Conservation (phyloP, 129 eudicot genomes). For the Apium graveolens region DNA sequence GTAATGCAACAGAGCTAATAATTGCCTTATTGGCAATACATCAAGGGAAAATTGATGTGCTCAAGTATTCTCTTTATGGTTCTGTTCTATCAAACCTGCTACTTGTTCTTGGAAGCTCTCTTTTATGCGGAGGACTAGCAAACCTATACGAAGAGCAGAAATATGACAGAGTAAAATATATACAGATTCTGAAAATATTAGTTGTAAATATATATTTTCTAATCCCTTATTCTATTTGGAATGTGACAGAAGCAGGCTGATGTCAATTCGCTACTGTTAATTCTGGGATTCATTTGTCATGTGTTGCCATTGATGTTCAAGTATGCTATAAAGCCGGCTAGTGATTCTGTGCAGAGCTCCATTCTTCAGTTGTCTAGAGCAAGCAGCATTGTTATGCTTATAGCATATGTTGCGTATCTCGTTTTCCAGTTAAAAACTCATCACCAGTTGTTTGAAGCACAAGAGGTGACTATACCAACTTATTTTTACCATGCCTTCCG, state of each 20-base stretch:
- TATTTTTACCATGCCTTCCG: neutral
- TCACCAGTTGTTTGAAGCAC: conserved; percentile 54
- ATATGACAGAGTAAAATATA: conserved; percentile 54
- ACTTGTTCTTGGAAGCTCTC: conserved; percentile 83
- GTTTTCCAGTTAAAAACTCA: conserved; percentile 78
- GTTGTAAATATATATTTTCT: neutral
- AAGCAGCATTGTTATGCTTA: conserved; percentile 57
- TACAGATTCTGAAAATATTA: neutral
- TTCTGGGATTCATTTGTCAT: conserved; percentile 75
- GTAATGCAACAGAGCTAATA: conserved; percentile 92
- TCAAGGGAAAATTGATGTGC: conserved; percentile 58
- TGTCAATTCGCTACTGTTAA: conserved; percentile 49
- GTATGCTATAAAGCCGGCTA: conserved; percentile 8
- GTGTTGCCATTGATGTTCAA: conserved; percentile 55
- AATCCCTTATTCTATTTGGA: neutral
- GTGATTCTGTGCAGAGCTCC: neutral
- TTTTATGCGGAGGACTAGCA: conserved; percentile 75
- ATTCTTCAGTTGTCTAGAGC: conserved; percentile 62
- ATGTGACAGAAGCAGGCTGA: conserved; percentile 67
- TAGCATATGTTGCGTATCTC: conserved; percentile 63
- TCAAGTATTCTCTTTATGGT: conserved; percentile 79
- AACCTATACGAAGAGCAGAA: conserved; percentile 60
- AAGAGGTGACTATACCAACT: conserved; percentile 31
- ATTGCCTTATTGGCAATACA: conserved; percentile 70
- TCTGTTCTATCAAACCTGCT: conserved; percentile 85